Base-by-base conservation (phyloP, 495 filamentous ascomycete species). In the Clohesyomyces aquaticus region DNA sequence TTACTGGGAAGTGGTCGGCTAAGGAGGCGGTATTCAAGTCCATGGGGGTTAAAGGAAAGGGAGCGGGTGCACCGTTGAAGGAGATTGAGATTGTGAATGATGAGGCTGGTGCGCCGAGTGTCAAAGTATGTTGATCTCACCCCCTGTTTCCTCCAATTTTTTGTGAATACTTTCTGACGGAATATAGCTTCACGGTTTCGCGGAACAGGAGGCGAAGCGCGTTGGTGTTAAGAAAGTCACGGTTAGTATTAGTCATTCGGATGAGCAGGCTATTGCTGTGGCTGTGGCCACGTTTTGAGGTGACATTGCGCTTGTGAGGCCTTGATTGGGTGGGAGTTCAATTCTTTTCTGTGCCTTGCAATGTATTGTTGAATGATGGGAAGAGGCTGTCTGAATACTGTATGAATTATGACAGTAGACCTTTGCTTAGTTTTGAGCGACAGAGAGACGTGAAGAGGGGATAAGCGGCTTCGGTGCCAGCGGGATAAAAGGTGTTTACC, bases 11-110 rank as follows among this genome's bases (percentile, higher is more conserved):
- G 59, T 99, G 94, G 94, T 91, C 86, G 66, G 94, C 94, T 2
- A 99, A 99, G 77, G 94, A 99, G 79, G 94, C 93, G 3, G 91
- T 99, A 3, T 99, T 99, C 80, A 99, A 99, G 82, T 88, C 89
- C 12, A 78, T 99, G n/a, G 90, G 91, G 42, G 91, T 96, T n/a
- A 75, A 82, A 66, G 84, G 90, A 73, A 87, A 89, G 76, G 94
- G 94, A 55, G 92, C 88, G 12, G 94, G 95, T 63, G 93, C 94
- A 53, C 82, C 89, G 18, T 69, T 99, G 78, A 93, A 88, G 79
- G 93, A 97, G 14, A 98, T 99, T 77, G 94, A 99, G 81, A 92
- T 99, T 63, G 75, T 81, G 38, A 85, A 82, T 62, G 88, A 93
- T 71, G 83, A 87, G 53, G 89, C 84, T 23, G 94, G 95, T 26